Evolutionary conservation across 345 rosid genomes (phyloP).

Genomic region (Zanthoxylum bungeanum): DNA sequence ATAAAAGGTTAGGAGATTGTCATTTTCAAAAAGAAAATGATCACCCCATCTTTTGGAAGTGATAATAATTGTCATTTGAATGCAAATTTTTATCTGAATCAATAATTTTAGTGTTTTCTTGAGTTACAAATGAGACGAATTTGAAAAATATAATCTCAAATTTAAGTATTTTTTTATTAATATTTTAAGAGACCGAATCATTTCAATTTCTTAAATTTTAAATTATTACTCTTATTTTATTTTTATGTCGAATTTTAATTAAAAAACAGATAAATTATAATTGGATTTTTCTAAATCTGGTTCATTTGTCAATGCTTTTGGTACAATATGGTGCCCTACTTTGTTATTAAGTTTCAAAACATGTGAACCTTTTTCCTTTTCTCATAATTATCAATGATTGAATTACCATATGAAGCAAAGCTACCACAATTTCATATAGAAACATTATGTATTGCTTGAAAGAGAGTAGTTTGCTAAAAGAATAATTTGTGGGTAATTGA

Average conservation of each 20-base stretch:
- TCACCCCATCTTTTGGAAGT: not conserved
- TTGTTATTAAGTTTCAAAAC: not conserved
- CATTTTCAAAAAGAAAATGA: conserved; percentile 17
- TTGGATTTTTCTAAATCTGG: no score
- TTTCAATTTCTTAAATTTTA: no score
- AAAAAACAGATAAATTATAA: no score
- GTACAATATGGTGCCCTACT: not conserved
- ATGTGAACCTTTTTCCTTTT: not conserved
- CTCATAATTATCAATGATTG: not conserved
- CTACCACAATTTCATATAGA: not conserved
- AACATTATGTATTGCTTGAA: not conserved
- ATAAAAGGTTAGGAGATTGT: conserved; percentile 13
- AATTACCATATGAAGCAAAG: not conserved
- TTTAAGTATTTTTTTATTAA: no score
- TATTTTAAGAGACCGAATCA: no score
- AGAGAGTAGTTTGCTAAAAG: not conserved
- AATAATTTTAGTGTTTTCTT: no score
- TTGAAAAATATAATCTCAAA: no score
- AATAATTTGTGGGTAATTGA: not conserved
- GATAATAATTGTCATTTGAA: not conserved
- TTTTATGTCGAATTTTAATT: no score
- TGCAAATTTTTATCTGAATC: not conserved
- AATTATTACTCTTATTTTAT: no score
- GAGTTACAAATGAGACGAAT: no score
- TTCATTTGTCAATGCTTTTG: not conserved